Evolutionary conservation across 1,284 basidiomycete species (phyloP).

Genomic region (Chalciporus sp.): DNA sequence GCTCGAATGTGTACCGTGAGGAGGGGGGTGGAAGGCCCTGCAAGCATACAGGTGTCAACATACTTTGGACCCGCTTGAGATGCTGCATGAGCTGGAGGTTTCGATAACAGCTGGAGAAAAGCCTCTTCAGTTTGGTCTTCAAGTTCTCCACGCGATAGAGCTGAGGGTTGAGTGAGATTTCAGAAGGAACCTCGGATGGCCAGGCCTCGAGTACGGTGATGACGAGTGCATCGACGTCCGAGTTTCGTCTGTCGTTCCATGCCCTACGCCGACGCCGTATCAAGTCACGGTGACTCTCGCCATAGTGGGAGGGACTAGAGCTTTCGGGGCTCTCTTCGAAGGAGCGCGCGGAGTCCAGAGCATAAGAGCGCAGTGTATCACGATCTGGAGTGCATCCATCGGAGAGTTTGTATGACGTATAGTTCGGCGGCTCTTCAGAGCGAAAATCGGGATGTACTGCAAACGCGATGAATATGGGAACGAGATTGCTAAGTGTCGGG

Average conservation of each 20-base stretch:
- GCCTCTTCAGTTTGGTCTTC: background rate
- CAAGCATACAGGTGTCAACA: conserved; percentile 1
- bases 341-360: conserved; percentile 3
- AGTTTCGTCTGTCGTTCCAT: conserved; percentile 8
- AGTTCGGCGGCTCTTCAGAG: conserved; percentile 14
- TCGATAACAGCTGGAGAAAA: conserved; percentile 17
- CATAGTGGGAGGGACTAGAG: background rate
- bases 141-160: conserved; percentile 13
- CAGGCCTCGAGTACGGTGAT: conserved; percentile 12
- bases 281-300: conserved; percentile 10
- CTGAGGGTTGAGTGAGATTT: conserved; percentile 1
- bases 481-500: conserved; percentile 8
- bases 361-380: background rate
- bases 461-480: conserved; percentile 37
- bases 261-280: conserved; percentile 2
- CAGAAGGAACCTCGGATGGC: conserved; percentile 17
- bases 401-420: conserved; percentile 16
- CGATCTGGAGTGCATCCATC: conserved; percentile 11
- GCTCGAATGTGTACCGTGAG: conserved; percentile 17
- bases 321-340: conserved; percentile 24
- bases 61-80: conserved; percentile 20
- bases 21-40: background rate
- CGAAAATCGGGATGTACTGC: conserved; percentile 20
- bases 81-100: no score
- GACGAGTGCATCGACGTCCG: conserved; percentile 5